Evolutionary conservation across 352 stramenopile genomes (phyloP).

Genomic region (Pythium guiyangense): DNA sequence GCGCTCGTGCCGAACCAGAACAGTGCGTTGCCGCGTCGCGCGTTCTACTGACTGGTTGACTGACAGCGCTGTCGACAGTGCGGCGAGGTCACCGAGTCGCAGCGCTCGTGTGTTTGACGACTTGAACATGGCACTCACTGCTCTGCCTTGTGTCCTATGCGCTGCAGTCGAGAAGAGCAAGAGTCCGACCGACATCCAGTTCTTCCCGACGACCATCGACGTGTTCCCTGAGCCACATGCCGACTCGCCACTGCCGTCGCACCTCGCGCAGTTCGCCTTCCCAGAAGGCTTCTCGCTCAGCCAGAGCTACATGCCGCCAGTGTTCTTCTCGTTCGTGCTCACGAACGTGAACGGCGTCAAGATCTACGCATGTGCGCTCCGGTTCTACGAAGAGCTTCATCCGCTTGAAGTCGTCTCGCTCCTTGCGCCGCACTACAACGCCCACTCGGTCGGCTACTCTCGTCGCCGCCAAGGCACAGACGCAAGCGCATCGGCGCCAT

Average conservation of each 20-base stretch:
- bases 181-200: conserved; percentile 64
- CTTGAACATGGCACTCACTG: no score
- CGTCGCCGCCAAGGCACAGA: conserved; percentile 12
- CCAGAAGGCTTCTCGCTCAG: conserved; percentile 65
- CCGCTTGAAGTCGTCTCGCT: conserved; percentile 76
- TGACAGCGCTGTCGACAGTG: background rate
- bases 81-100: background rate
- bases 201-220: conserved; percentile 60
- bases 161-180: conserved; percentile 67
- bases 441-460: conserved; percentile 20
- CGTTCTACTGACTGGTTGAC: background rate
- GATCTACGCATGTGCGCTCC: conserved; percentile 75
- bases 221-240: conserved; percentile 54
- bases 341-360: conserved; percentile 78
- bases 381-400: conserved; percentile 80
- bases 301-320: conserved; percentile 46
- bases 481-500: conserved; percentile 6
- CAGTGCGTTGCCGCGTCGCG: conserved; percentile 27
- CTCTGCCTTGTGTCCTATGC: background rate
- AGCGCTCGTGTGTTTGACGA: background rate
- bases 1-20: conserved; percentile 51
- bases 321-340: conserved; percentile 83
- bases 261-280: conserved; percentile 79
- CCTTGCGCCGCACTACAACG: conserved; percentile 48
- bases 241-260: conserved; percentile 52